phyloP scores from a whole-genome alignment of 2,329 filamentous ascomycete genomes.

The Fusarium albosuccineum region DNA sequence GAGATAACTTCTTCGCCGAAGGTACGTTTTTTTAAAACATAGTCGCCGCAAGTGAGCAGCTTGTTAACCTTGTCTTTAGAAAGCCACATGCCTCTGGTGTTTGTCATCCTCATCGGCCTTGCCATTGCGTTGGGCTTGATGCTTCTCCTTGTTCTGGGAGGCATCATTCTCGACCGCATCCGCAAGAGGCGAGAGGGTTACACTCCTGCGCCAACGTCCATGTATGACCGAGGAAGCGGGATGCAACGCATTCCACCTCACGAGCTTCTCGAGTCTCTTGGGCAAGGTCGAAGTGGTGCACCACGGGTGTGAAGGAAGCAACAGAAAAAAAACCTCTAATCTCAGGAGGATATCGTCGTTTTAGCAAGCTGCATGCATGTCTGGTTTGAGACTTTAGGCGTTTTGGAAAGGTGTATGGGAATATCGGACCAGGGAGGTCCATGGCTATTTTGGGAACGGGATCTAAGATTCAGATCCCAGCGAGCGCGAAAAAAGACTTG shows the following conservation, averaged over 20 bases:
- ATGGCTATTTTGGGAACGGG: conserved; percentile 34
- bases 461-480: conserved; percentile 31
- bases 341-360: conserved; percentile 36
- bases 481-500: conserved; percentile 22
- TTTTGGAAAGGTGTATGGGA: conserved; percentile 52
- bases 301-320: conserved; percentile 61
- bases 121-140: conserved; percentile 83
- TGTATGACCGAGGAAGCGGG: conserved; percentile 70
- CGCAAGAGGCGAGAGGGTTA: conserved; percentile 86
- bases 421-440: conserved; percentile 35
- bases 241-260: conserved; percentile 72
- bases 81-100: conserved; percentile 76
- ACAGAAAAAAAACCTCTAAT: conserved; percentile 12
- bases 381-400: conserved; percentile 50
- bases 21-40: conserved; percentile 62
- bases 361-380: conserved; percentile 49
- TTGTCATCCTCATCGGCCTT: conserved; percentile 84
- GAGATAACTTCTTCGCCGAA: conserved; percentile 78
- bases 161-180: conserved; percentile 80
- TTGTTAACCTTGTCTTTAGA: conserved; percentile 46
- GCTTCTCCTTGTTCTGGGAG: conserved; percentile 80
- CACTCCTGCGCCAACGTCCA: conserved; percentile 77
- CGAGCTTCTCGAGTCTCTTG: conserved; percentile 68
- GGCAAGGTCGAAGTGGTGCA: conserved; percentile 61
- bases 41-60: not conserved